Percentiles rank a stretch among this genome's conserved stretches.
These are phyloP conservation scores for Sclerotinia glacialis DNA, from an alignment of 2,329 filamentous ascomycete genomes.

Conservation along the genomic window DNA sequence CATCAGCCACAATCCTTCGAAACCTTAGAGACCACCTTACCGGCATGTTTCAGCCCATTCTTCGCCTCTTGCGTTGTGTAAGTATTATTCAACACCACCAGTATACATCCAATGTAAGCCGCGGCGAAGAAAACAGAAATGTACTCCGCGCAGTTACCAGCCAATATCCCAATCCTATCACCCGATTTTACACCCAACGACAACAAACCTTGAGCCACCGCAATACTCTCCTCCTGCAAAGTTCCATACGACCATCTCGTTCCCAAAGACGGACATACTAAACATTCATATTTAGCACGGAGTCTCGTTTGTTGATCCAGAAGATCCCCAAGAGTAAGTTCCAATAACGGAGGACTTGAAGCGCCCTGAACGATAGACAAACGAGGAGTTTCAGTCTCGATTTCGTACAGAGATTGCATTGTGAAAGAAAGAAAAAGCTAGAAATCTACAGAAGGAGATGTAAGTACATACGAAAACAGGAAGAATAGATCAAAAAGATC, in stretches of 20 bases:
- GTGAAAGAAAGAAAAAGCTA: neutral
- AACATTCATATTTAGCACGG: constrained; percentile 8
- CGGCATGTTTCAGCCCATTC: constrained; percentile 61
- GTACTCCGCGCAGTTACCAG: constrained; percentile 36
- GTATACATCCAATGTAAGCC: constrained; percentile 55
- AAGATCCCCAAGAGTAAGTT: constrained; percentile 18
- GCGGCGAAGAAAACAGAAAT: constrained; percentile 30
- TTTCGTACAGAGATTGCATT: constrained; percentile 18
- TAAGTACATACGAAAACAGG: neutral
- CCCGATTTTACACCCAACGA: constrained; percentile 33
- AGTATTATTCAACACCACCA: constrained; percentile 80
- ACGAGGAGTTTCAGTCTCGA: constrained; percentile 10
- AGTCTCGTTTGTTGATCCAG: constrained; percentile 13
- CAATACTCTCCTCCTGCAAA: constrained; percentile 11
- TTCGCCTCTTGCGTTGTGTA: constrained; percentile 69
- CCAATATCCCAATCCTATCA: constrained; percentile 30
- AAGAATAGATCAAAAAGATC: constrained; percentile 16
- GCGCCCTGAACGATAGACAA: constrained; percentile 17
- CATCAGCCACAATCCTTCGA: constrained; percentile 51
- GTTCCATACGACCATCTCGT: constrained; percentile 16
- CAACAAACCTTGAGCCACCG: constrained; percentile 60
- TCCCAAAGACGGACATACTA: constrained; percentile 13
- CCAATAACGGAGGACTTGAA: constrained; percentile 11
- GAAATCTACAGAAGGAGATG: neutral
- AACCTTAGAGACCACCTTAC: constrained; percentile 50